A percentile compares a stretch with the other conserved stretches of the same genome.
Conservation (phyloP, 495 filamentous ascomycete species). For the Daldinia vernicosa region DNA sequence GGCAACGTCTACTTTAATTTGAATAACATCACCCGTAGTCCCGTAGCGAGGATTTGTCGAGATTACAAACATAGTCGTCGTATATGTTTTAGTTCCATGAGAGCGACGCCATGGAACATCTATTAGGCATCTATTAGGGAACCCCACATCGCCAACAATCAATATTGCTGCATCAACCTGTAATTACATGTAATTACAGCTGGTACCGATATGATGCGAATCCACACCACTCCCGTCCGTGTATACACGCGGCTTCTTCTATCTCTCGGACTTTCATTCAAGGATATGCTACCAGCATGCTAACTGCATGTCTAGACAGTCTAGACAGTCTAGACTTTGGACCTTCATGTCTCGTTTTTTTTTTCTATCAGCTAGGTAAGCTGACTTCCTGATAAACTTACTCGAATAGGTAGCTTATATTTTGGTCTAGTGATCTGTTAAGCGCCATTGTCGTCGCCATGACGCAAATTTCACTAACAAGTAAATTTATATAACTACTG, state of each 20-base stretch:
- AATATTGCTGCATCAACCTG: constrained; percentile 8
- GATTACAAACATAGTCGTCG: constrained; percentile 11
- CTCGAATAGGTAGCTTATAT: constrained; percentile 14
- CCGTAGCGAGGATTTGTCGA: constrained; percentile 4
- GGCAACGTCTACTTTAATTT: constrained; percentile 23
- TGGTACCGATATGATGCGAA: constrained; percentile 13
- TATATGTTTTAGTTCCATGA: constrained; percentile 14
- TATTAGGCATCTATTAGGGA: constrained; percentile 4
- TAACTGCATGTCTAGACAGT: constrained; percentile 13
- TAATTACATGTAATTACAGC: too few relatives aligned
- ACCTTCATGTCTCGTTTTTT: background rate
- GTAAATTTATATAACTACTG: background rate
- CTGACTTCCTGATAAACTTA: constrained; percentile 9
- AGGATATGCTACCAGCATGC: constrained; percentile 3
- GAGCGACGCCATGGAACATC: constrained; percentile 7
- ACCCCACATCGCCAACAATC: constrained; percentile 5
- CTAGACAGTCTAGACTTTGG: constrained; percentile 22
- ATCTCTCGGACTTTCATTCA: constrained; percentile 12
- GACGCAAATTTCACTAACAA: constrained; percentile 8
- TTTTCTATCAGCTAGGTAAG: constrained; percentile 16
- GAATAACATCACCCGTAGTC: background rate
- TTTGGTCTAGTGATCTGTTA: constrained; percentile 23
- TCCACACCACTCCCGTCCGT: background rate
- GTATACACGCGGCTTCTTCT: constrained; percentile 5
- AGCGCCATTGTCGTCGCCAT: constrained; percentile 19